Conservation (phyloP, 495 filamentous ascomycete genomes). For the Trichoderma parareesei region DNA sequence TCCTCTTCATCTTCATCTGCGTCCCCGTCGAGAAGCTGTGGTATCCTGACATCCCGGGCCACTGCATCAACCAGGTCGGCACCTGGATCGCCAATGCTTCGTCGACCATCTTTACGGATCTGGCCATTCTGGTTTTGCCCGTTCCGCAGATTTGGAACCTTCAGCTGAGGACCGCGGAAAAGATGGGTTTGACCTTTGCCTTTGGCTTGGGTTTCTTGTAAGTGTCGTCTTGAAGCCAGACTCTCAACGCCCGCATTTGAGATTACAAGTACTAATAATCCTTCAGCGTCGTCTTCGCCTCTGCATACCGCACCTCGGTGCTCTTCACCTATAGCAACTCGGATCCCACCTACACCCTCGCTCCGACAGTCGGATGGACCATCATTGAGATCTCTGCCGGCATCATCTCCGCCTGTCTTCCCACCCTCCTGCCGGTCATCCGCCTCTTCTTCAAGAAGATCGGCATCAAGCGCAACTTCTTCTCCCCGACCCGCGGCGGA, state of each 20-base stretch:
- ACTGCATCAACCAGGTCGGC: constrained; percentile 23
- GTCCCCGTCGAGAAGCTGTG: constrained; percentile 32
- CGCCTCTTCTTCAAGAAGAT: neutral
- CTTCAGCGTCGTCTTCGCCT: constrained; percentile 20
- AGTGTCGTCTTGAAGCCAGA: too few relatives aligned
- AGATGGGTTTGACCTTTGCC: constrained; percentile 20
- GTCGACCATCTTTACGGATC: constrained; percentile 20
- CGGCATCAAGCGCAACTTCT: constrained; percentile 8
- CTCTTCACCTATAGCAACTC: constrained; percentile 28
- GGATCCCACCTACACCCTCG: constrained; percentile 31
- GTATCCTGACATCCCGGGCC: constrained; percentile 19
- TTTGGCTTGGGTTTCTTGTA: constrained; percentile 23
- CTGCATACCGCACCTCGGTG: constrained; percentile 22
- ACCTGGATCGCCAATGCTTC: constrained; percentile 25
- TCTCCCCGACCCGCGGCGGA: neutral
- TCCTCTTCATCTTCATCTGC: constrained; percentile 37
- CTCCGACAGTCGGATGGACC: constrained; percentile 35
- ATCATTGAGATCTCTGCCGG: constrained; percentile 39
- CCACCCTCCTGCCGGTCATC: constrained; percentile 31
- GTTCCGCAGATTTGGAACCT: constrained; percentile 20
- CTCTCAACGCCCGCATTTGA: too few relatives aligned
- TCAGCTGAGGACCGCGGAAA: constrained; percentile 18
- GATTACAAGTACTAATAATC: neutral
- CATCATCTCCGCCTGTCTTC: constrained; percentile 39
- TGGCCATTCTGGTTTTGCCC: constrained; percentile 20